Conservation (phyloP, 208 protist species). For the Crithidia thermophila region DNA sequence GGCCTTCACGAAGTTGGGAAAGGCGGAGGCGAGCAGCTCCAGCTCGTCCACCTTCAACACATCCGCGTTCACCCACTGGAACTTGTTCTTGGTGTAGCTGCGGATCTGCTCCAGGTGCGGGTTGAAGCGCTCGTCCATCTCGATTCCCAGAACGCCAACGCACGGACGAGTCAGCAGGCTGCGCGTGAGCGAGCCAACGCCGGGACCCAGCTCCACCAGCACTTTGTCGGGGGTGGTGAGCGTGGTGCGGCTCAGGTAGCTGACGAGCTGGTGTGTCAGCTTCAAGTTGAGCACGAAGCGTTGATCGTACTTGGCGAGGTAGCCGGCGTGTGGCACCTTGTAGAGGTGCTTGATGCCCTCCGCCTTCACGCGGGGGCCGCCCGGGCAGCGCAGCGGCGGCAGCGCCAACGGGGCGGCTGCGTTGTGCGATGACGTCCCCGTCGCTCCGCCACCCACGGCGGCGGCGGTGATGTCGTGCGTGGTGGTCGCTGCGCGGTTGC, state of each 20-base stretch:
- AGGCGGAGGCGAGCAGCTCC: conserved; percentile 47
- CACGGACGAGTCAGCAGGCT: conserved; percentile 86
- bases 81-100: conserved; percentile 78
- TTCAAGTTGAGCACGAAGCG: conserved; percentile 91
- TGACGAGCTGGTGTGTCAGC: conserved; percentile 81
- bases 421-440: not conserved
- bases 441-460: conserved; percentile 4
- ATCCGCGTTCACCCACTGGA: conserved; percentile 88
- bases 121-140: conserved; percentile 84
- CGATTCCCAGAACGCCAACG: conserved; percentile 79
- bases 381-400: conserved; percentile 77
- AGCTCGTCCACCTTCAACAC: conserved; percentile 82
- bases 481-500: conserved; percentile 15
- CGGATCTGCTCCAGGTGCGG: conserved; percentile 82
- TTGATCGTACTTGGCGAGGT: conserved; percentile 87
- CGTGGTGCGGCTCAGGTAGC: conserved; percentile 66
- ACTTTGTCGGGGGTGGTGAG: conserved; percentile 78
- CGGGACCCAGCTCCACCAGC: conserved; percentile 85
- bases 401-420: conserved; percentile 29
- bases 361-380: conserved; percentile 79
- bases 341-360: conserved; percentile 86
- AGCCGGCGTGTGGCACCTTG: conserved; percentile 86
- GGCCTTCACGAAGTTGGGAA: conserved; percentile 65
- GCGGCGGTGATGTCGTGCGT: conserved; percentile 30
- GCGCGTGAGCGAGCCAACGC: conserved; percentile 80